A percentile compares a stretch with the other conserved stretches of the same genome.
Conservation (phyloP, 2,329 filamentous ascomycete species). For the Cladosporium cucumerinum region DNA sequence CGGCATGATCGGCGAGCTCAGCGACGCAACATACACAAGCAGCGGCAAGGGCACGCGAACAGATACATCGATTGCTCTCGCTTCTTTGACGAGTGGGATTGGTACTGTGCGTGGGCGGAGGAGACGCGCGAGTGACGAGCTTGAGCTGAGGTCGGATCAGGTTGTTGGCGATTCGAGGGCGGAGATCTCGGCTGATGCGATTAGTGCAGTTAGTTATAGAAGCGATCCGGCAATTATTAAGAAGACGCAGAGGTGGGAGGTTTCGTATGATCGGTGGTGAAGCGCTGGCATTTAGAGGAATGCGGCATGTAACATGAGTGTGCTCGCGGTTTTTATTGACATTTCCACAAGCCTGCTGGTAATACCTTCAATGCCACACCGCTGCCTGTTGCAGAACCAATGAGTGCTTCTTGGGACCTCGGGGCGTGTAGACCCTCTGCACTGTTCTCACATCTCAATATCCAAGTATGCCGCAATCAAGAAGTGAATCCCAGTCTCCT, state of each 20-base stretch:
- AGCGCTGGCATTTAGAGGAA: no score
- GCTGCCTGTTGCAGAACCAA: no score
- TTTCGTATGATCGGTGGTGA: conserved; percentile 7
- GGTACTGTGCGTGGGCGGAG: background rate
- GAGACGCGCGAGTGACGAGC: background rate
- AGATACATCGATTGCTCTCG: conserved; percentile 3
- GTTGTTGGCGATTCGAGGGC: background rate
- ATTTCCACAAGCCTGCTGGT: no score
- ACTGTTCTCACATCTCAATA: no score
- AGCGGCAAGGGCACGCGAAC: conserved; percentile 8
- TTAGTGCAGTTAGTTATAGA: background rate
- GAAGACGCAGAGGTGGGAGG: conserved; percentile 14
- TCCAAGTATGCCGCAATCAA: no score
- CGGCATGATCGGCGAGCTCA: conserved; percentile 14
- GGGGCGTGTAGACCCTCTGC: no score
- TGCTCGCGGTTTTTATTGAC: no score
- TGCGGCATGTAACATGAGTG: no score
- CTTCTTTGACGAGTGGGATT: conserved; percentile 1
- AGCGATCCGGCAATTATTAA: conserved; percentile 10
- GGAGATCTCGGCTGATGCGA: conserved; percentile 4
- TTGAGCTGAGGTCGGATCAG: background rate
- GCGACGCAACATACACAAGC: conserved; percentile 1
- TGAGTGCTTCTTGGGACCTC: no score
- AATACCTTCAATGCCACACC: no score
- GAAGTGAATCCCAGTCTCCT: no score